phyloP scores from a whole-genome alignment of 1,284 basidiomycete genomes.

The Ustilago nuda region DNA sequence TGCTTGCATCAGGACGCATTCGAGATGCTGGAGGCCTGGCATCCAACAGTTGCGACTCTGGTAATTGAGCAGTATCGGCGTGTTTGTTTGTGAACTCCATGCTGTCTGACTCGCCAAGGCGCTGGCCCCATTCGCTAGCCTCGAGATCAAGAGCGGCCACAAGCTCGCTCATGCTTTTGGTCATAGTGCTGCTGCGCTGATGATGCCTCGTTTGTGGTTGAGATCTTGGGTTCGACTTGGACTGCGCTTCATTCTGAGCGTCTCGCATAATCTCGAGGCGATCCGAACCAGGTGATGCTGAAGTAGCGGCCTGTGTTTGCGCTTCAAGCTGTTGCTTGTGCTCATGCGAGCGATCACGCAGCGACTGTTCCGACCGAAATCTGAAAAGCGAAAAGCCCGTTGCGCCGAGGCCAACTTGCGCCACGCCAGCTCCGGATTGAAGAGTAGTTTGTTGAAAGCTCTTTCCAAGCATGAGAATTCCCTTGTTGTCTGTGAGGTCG shows the following conservation, averaged over 20 bases:
- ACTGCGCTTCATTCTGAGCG: neutral
- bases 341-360: slow-evolving; percentile 1
- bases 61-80: neutral
- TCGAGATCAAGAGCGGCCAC: slow-evolving; percentile 44
- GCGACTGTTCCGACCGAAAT: slow-evolving; percentile 7
- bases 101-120: slow-evolving; percentile 3
- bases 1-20: neutral
- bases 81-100: neutral
- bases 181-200: slow-evolving; percentile 31
- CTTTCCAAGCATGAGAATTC: slow-evolving; percentile 11
- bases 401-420: slow-evolving; percentile 29
- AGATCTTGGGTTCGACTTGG: neutral
- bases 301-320: neutral
- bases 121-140: slow-evolving; percentile 24
- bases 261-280: slow-evolving; percentile 7
- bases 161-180: slow-evolving; percentile 45
- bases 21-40: neutral
- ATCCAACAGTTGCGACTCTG: slow-evolving; percentile 7
- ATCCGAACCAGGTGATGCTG: slow-evolving; percentile 8
- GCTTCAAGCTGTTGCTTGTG: neutral
- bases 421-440: slow-evolving; percentile 2
- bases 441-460: slow-evolving; percentile 4
- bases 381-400: slow-evolving; percentile 7
- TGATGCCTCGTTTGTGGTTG: slow-evolving; percentile 2
- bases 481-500: slow-evolving; percentile 24